Percentiles rank a stretch among this genome's conserved stretches.
phyloP scores from a whole-genome alignment of 2,329 filamentous ascomycete genomes.

The Didymella segeticola region DNA sequence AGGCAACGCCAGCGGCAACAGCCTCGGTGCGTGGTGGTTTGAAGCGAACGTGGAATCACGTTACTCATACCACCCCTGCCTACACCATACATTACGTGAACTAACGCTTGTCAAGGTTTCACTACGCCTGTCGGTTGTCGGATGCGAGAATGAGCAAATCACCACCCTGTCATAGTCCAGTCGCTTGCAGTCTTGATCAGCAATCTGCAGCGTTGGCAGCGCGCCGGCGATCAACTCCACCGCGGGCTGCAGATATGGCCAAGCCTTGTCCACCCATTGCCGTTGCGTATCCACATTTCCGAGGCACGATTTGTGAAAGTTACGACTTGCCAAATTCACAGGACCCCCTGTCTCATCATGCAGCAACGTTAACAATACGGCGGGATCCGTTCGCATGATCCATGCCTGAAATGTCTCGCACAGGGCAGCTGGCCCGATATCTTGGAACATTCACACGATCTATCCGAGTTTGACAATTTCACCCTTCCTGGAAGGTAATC shows the following conservation, averaged over 20 bases:
- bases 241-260: conserved; percentile 9
- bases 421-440: conserved; percentile 16
- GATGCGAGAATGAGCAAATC: conserved; percentile 3
- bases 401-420: conserved; percentile 9
- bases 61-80: conserved; percentile 11
- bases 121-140: conserved; percentile 13
- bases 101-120: conserved; percentile 18
- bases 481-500: conserved; percentile 7
- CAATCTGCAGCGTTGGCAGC: conserved; percentile 18
- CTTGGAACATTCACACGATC: conserved; percentile 17
- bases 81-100: conserved; percentile 9
- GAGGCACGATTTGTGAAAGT: conserved; percentile 14
- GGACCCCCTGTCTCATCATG: conserved; percentile 12
- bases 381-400: conserved; percentile 12
- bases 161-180: conserved; percentile 13
- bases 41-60: conserved; percentile 12
- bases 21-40: conserved; percentile 10
- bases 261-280: conserved; percentile 15
- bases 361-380: conserved; percentile 17
- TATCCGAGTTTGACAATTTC: conserved; percentile 15
- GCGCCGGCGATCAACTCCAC: conserved; percentile 15
- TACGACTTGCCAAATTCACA: conserved; percentile 6
- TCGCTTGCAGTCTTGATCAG: conserved; percentile 15
- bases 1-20: conserved; percentile 13
- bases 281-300: conserved; percentile 14